Base-by-base conservation (phyloP, 441 rosid species). In the Jatropha podagrica region DNA sequence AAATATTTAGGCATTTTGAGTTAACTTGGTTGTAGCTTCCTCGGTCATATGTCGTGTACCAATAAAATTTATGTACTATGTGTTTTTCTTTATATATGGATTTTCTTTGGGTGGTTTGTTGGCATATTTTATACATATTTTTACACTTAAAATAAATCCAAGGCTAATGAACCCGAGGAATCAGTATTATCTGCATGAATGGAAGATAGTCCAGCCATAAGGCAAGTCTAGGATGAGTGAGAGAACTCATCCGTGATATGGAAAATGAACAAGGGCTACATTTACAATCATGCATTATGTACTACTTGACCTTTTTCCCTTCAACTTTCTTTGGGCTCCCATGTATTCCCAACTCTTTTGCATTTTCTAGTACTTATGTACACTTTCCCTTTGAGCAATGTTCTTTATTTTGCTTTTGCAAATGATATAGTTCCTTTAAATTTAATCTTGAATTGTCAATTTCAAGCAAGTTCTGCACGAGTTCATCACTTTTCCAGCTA, bases 11-110 rank as follows among this genome's bases (percentile, higher is more conserved):
- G 49, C 51, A 52, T 52, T 55, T 40, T 55, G n/a, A 54, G n/a
- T n/a, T 65, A 49, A 41, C 69, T 65, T 42, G n/a, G 65, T 61
- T 61, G 65, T 61, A 15, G 15, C 18, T 32, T 61, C 65, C 13
- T 61, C 14, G 27, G 18, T 61, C 65, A 13, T 59, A 12, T 61
- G 41, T 4, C 20, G 40, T 27, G 10, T 32, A n/a, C 65, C 42
- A 5, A 11, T 32, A 14, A 61, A 61, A 20, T 65, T 65, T 4
- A 4, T 49, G 71, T 26, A 23, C 20, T 52, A 0, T 49, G 13
- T 42, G 10, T 12, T 7, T 5, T 13, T 51, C 20, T 15, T 26
- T 49, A 10, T 26, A 48, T 23, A 0, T 17, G 11, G 37, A 7
- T 26, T 59, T 26, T 12, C 32, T 32, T 32, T 32, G 32, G 32